Conservation (phyloP, 768 basidiomycete genomes). For the Phlebiopsis flavidoalba region DNA sequence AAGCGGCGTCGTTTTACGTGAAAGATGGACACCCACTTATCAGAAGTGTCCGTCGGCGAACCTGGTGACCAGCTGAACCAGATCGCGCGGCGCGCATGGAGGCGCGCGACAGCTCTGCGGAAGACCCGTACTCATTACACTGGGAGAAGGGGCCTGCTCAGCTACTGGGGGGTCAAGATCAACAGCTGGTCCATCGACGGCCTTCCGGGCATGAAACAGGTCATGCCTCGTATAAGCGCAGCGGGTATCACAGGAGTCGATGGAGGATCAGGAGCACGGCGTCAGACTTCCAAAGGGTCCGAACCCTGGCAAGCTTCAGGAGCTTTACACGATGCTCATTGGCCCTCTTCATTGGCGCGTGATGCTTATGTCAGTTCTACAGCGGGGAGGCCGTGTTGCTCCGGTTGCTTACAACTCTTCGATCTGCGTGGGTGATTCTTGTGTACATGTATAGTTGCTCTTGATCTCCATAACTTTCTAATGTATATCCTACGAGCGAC, state of each 20-base stretch:
- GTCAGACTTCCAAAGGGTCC: background rate
- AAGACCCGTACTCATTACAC: slow-evolving; percentile 4
- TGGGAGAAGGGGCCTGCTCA: background rate
- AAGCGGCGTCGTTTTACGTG: background rate
- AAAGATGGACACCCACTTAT: background rate
- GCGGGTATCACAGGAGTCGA: slow-evolving; percentile 2
- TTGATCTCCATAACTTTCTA: background rate
- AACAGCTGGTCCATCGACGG: slow-evolving; percentile 13
- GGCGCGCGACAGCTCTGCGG: background rate
- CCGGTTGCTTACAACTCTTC: too few relatives aligned
- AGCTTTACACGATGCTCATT: background rate
- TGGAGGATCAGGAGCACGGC: slow-evolving; percentile 1
- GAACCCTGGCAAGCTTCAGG: background rate
- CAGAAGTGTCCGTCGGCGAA: background rate
- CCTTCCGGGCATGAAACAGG: slow-evolving; percentile 6
- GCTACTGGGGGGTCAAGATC: background rate
- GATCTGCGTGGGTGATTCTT: background rate
- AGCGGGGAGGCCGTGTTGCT: background rate
- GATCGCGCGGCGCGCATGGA: background rate
- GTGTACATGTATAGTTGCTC: background rate
- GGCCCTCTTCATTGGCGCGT: background rate
- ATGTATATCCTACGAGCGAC: background rate
- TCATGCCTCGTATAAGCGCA: background rate
- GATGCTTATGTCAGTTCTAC: background rate
- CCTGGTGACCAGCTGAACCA: background rate